A percentile compares a stretch with the other conserved stretches of the same genome.
Evolutionary conservation across 2,329 filamentous ascomycete species (phyloP).

Genomic region (Trichoderma citrinoviride): DNA sequence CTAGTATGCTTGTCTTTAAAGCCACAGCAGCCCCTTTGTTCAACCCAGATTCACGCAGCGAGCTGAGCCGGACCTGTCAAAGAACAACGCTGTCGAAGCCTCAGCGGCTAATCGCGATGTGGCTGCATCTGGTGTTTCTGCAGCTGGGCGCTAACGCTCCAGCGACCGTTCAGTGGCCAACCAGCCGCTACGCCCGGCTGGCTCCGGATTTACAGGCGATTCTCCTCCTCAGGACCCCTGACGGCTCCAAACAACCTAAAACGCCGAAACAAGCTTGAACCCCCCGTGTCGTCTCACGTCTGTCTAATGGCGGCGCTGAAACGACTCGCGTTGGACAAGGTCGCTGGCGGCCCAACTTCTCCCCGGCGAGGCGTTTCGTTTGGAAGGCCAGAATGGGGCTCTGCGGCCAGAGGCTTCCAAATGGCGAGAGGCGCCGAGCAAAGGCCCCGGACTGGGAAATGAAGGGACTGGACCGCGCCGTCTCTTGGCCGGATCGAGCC

Average conservation of each 20-base stretch:
- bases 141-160: conserved; percentile 10
- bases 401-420: background rate
- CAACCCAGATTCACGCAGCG: background rate
- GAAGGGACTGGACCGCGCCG: conserved; percentile 6
- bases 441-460: conserved; percentile 6
- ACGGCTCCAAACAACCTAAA: conserved; percentile 8
- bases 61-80: background rate
- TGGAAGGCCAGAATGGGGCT: background rate
- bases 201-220: conserved; percentile 11
- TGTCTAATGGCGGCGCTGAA: conserved; percentile 16
- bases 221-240: background rate
- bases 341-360: background rate
- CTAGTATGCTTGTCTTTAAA: background rate
- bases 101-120: conserved; percentile 1
- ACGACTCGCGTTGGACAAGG: conserved; percentile 17
- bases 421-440: background rate
- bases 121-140: background rate
- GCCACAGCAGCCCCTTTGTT: background rate
- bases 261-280: background rate
- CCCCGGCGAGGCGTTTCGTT: background rate
- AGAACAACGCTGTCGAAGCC: background rate
- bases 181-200: conserved; percentile 4
- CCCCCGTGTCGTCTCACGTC: conserved; percentile 19
- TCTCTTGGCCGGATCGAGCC: conserved; percentile 10
- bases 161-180: background rate